Base-by-base conservation (phyloP, 1,284 basidiomycete species). In the Ceratorhiza oryzae-sativae region DNA sequence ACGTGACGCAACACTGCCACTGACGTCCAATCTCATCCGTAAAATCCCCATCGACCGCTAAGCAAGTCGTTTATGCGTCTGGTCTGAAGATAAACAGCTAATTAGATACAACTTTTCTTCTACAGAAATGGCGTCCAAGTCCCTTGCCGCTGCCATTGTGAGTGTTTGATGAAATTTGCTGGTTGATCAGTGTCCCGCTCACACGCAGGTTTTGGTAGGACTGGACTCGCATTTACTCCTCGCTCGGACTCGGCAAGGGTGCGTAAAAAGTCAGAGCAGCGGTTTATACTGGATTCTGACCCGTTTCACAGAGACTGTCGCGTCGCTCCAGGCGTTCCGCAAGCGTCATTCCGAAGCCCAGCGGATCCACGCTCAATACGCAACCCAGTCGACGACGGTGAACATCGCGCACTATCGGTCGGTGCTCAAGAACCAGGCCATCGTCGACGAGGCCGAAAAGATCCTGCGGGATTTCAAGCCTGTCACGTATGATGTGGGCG, bases 361-460 rank as follows among this genome's bases (percentile, higher is more conserved):
- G 79, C 92, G 93, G 78, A 84, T 91, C 75, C 84, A 90, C 74
- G 84, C 84, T 71, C 86, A 88, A 77, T 88, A 93, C 77, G 84
- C 88, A 78, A 82, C 86, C 71, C 91, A 93, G 80, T 88, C 90
- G 56, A 90, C 91, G 39, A 91, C 92, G 42, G 86, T 94, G 76
- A 95, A 99, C 85, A 86, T 99, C 79, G 85, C 89, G 36, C 89
- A 96, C 84, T 99, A 99, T 87, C 93, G 94, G 78, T 87, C 88
- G 36, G 83, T 95, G 39, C 84, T 99, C 76, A 95, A 95, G 88
- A 98, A 99, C 86, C 90, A 93, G 82, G 89, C 90, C 65, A 88
- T 98, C 76, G 90, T 98, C 73, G 90, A 93, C 77, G 92, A 98
- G 81, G 93, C 93, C 12, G 95, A 98, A 85, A 97, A 95, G 85